These are phyloP conservation scores for Beverwykella pulmonaria DNA, from an alignment of 495 filamentous ascomycete species.

Conservation along the genomic window DNA sequence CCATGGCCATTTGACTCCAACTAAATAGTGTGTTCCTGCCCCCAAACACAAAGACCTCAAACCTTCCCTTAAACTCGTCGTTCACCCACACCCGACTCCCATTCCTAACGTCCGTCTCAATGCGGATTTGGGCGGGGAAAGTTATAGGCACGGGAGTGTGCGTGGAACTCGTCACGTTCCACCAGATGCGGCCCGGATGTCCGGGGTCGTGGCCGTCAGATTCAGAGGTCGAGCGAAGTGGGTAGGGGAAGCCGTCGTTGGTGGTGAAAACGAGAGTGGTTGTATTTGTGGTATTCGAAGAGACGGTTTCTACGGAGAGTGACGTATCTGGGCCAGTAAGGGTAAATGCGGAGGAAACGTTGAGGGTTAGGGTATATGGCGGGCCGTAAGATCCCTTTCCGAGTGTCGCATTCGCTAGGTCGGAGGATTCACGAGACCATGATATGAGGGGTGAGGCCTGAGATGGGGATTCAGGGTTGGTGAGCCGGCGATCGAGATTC, in stretches of 20 bases:
- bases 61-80: conserved; percentile 52
- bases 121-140: conserved; percentile 38
- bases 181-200: conserved; percentile 49
- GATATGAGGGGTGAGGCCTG: conserved; percentile 9
- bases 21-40: conserved; percentile 55
- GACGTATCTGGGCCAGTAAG: conserved; percentile 47
- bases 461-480: not conserved
- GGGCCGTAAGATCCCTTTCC: conserved; percentile 56
- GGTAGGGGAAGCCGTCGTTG: conserved; percentile 56
- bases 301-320: conserved; percentile 44
- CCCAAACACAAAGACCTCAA: conserved; percentile 60
- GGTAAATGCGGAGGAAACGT: conserved; percentile 48
- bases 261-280: conserved; percentile 47
- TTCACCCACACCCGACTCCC: conserved; percentile 56
- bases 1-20: conserved; percentile 63
- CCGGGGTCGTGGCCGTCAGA: conserved; percentile 44
- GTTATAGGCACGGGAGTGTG: conserved; percentile 38
- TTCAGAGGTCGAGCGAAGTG: conserved; percentile 49
- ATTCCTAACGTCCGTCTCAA: conserved; percentile 47
- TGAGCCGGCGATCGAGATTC: conserved; percentile 52
- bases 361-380: conserved; percentile 53
- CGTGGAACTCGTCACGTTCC: conserved; percentile 44
- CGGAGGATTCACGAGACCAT: conserved; percentile 2
- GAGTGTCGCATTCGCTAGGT: conserved; percentile 16
- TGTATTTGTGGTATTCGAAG: conserved; percentile 21